These are phyloP conservation scores for Trichoderma asperelloides DNA, from an alignment of 495 filamentous ascomycete species.

Conservation along the genomic window DNA sequence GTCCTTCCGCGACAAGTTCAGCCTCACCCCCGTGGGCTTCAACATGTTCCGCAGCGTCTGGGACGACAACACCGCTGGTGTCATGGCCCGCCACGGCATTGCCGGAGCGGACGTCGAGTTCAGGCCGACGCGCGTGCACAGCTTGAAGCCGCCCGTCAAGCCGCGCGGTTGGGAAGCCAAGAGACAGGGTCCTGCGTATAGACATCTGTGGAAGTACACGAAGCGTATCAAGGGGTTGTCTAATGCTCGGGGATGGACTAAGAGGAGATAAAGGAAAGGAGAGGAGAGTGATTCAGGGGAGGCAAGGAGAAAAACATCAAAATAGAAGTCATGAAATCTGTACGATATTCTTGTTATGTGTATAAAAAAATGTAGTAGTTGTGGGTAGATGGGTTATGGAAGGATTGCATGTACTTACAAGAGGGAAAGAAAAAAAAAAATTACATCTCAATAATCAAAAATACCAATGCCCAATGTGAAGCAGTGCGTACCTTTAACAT, in stretches of 20 bases:
- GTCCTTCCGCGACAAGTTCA: constrained; percentile 57
- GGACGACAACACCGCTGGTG: constrained; percentile 74
- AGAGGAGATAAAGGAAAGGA: constrained; percentile 2
- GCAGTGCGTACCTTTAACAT: no score
- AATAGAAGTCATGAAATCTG: background rate
- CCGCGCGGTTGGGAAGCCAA: constrained; percentile 48
- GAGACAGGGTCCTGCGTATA: constrained; percentile 46
- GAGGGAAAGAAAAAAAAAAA: background rate
- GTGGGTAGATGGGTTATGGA: background rate
- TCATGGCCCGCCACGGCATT: constrained; percentile 74
- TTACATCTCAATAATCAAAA: background rate
- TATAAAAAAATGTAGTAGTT: background rate
- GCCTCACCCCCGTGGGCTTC: constrained; percentile 66
- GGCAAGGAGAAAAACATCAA: background rate
- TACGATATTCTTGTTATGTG: constrained; percentile 3
- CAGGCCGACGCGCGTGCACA: constrained; percentile 53
- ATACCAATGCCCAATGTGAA: background rate
- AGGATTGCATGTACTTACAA: background rate
- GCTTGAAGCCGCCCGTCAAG: constrained; percentile 43
- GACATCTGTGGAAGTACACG: constrained; percentile 43
- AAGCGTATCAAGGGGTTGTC: constrained; percentile 31
- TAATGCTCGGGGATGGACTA: constrained; percentile 16
- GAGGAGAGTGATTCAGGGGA: background rate
- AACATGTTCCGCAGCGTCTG: constrained; percentile 80
- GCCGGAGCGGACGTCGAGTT: constrained; percentile 76